Evolutionary conservation across 2,329 filamentous ascomycete species (phyloP), one percentile per base, ranked within the genome.

Genomic region (Xylariaceae sp.): DNA sequence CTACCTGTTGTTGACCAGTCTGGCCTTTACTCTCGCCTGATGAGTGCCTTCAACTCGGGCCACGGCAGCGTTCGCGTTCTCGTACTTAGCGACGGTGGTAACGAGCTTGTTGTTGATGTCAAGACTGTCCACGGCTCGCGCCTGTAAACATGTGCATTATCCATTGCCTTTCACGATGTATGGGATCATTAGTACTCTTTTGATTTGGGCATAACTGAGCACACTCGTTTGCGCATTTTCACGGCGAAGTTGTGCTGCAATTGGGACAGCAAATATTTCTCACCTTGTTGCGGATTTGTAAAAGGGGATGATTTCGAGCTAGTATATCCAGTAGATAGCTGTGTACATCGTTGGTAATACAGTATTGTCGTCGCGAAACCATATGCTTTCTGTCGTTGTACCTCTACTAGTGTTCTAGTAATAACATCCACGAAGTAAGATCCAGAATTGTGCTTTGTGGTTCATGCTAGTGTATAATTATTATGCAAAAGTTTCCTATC

Each of bases 51-150:
- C 76, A 87, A 91, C 78, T 88, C 91, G 66, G 94, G 94, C 73
- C 90, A 92, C 73, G 94, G 94, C 75, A 92, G 87, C 73, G 89
- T 99, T 71, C 91, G 94, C 67, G 92, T 96, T 70, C 87, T 97
- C 59, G 94, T 99, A 76, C 92, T 99, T 78, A 91, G 86, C 76
- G 94, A 99, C 77, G 83, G 88, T 69, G 92, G 92, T 68, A 86
- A 88, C 70, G 94, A 99, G 86, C 86, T 99, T 71, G 92, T 89
- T 67, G 94, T 99, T 67, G 94, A 99, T 85, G 94, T 95, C 86
- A 97, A 97, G 89, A 89, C 96, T 72, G 89, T 97, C 73, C 94
- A 99, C 80, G 84, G 84, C 71, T 86, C 84, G 64, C 82, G 81
- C 69, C 76, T 87, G 74, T 87, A 85, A 79, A 66, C 32, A 37